Evolutionary conservation across 768 basidiomycete species (phyloP), one percentile per base, ranked within the genome.

Genomic region (Mycena chlorophos): DNA sequence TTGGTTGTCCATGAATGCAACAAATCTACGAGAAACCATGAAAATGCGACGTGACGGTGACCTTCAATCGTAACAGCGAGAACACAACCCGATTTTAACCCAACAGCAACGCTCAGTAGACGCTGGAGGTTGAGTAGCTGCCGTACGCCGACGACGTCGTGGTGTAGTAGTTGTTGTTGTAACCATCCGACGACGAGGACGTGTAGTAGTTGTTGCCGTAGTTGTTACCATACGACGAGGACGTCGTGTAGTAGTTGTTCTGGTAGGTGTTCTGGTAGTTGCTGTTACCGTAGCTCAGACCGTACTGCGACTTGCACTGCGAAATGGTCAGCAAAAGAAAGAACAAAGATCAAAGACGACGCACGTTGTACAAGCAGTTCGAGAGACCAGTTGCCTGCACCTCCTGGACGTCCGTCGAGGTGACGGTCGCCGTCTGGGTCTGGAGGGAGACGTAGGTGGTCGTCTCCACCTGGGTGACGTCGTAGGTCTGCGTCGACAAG

Each of bases 261-360:
- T 17, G 17, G 45, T 81, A 80, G 27, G 78, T 79, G 69, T 80
- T 83, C 62, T 70, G 72, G 55, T 28, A 54, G 71, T 80, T 73
- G 73, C 72, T 76, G 73, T 82, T 85, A 8, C 83, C 83, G 17
- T 71, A 49, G 6, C 65, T 77, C 65, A 87, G 68, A 55, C 74
- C 75, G 76, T 79, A 86, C 55, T 67, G 64, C 29, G 77, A 80
- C 74, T 86, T 83, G 79, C 86, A 87, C 79, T 83, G 57, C 2
- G 50, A 57, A 30, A 30, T 28, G 51, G 58, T 37, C 14, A 51
- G 31, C 22, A 56, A 29, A 27, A 22, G 20, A 55, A 47, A 27
- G 14, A 16, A 29, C 49, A 49, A 17, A 22, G 39, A 52, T 54
- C 27, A 42, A 39, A 17, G 23, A n/a, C 17, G 23, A 66, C 69